Percentiles rank a stretch among this genome's conserved stretches.
These are phyloP conservation scores for Ambrosiella cleistominuta DNA, from an alignment of 2,329 filamentous ascomycete species.

Conservation along the genomic window DNA sequence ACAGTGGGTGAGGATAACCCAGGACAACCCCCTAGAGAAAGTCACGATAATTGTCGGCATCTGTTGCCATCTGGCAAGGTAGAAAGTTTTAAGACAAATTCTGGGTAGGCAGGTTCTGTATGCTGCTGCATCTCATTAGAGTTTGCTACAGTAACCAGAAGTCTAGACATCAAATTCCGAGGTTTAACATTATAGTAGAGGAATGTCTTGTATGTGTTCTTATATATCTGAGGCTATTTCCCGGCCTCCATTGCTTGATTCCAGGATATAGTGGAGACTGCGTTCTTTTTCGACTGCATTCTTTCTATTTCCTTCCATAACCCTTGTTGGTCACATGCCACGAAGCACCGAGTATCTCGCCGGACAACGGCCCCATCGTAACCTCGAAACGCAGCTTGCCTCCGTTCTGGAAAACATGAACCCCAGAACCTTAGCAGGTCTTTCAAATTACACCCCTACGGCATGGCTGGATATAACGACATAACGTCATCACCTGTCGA, in stretches of 20 bases:
- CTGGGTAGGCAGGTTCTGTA: too few relatives aligned
- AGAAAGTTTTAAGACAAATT: neutral
- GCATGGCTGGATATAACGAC: neutral
- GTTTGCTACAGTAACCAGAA: too few relatives aligned
- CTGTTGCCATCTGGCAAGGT: neutral
- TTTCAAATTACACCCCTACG: neutral
- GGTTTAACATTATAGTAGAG: too few relatives aligned
- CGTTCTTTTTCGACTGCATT: neutral
- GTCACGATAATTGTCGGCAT: neutral
- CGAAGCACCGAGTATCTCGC: slow-evolving; percentile 12
- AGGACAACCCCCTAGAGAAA: neutral
- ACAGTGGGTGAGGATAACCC: too few relatives aligned
- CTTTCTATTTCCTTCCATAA: slow-evolving; percentile 3
- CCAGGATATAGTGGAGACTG: neutral
- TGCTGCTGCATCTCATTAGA: too few relatives aligned
- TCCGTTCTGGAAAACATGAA: neutral
- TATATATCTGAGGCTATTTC: too few relatives aligned
- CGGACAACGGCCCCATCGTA: slow-evolving; percentile 1
- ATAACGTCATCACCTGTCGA: neutral
- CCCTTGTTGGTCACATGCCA: slow-evolving; percentile 7
- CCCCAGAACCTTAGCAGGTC: neutral
- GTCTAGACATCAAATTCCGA: too few relatives aligned
- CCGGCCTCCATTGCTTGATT: neutral
- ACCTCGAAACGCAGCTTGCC: neutral
- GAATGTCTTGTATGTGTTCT: too few relatives aligned